phyloP scores from a whole-genome alignment of 208 protist species.

The Willaertia magna region DNA sequence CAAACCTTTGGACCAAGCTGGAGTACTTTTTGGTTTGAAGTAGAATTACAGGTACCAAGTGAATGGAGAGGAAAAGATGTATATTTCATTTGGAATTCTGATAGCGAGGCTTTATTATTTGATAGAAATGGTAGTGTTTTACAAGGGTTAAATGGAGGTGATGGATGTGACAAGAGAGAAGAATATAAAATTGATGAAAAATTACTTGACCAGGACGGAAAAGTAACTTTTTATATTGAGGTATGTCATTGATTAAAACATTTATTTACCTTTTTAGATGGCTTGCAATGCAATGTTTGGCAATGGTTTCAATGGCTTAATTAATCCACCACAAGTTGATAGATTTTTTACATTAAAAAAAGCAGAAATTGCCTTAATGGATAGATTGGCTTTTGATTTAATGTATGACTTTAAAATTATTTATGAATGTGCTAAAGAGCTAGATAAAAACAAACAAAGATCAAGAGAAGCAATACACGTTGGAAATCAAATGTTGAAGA shows the following conservation, averaged over 20 bases:
- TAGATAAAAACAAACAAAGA: conserved; percentile 6
- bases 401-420: conserved; percentile 29
- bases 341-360: not conserved
- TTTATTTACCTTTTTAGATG: too few species aligned
- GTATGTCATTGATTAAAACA: too few species aligned
- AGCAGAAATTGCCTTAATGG: conserved; percentile 21
- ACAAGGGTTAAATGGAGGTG: conserved; percentile 27
- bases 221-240: conserved; percentile 28
- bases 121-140: conserved; percentile 19
- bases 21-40: conserved; percentile 29
- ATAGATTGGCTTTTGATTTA: conserved; percentile 28
- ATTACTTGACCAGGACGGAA: not conserved
- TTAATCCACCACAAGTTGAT: not conserved
- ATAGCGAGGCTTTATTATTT: conserved; percentile 32
- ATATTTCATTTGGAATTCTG: conserved; percentile 37
- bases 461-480: conserved; percentile 21
- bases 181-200: not conserved
- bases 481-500: conserved; percentile 31
- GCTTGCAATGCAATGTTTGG: conserved; percentile 35
- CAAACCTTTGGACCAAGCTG: conserved; percentile 19
- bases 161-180: not conserved
- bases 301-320: not conserved
- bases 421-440: conserved; percentile 24
- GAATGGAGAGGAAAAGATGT: conserved; percentile 23
- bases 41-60: conserved; percentile 19